These are phyloP conservation scores for Sanghuangporus sanghuang DNA, from an alignment of 1,284 basidiomycete species.

Conservation along the genomic window DNA sequence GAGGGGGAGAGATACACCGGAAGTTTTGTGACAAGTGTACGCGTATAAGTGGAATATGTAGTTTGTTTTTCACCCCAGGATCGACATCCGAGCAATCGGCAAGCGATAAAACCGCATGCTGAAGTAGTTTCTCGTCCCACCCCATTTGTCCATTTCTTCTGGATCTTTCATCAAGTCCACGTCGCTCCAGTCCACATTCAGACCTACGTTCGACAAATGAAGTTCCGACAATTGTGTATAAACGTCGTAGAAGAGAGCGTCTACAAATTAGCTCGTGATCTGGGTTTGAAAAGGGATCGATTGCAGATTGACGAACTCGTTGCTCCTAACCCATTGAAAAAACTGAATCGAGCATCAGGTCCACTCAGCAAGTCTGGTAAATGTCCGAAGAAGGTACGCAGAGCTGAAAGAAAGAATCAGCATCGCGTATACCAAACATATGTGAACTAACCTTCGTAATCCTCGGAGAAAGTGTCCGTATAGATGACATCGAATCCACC, in stretches of 20 bases:
- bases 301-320: conserved; percentile 58
- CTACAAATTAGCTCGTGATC: conserved; percentile 34
- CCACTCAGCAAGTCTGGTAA: conserved; percentile 80
- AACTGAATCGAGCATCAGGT: conserved; percentile 79
- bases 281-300: not conserved
- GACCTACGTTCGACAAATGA: conserved; percentile 79
- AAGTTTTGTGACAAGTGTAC: not conserved
- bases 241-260: conserved; percentile 86
- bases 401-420: conserved; percentile 36
- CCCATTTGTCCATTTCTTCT: conserved; percentile 54
- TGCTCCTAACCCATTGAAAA: conserved; percentile 96
- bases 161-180: conserved; percentile 51
- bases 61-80: not conserved
- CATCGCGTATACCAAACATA: not conserved
- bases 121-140: conserved; percentile 68
- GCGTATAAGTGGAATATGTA: not conserved
- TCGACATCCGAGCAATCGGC: conserved; percentile 35
- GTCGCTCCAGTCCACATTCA: conserved; percentile 70
- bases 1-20: not conserved
- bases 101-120: conserved; percentile 60
- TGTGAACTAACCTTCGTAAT: conserved; percentile 57
- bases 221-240: conserved; percentile 84
- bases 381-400: conserved; percentile 80
- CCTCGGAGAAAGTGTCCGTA: conserved; percentile 94
- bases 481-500: conserved; percentile 88